Evolutionary conservation across 2,329 filamentous ascomycete species (phyloP).

Genomic region (Botrytis porri): DNA sequence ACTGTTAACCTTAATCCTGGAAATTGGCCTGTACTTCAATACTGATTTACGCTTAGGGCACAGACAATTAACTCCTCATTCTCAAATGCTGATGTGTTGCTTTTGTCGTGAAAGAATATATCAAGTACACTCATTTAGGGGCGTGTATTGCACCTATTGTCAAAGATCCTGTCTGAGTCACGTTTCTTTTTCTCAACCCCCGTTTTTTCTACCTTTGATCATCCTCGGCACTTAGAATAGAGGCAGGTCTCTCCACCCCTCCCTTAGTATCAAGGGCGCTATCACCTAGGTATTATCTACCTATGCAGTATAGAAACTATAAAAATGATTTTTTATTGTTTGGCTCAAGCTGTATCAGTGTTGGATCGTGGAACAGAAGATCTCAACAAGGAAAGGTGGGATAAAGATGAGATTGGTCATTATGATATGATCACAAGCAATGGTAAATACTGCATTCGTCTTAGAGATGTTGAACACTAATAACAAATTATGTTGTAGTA

Average conservation of each 20-base stretch:
- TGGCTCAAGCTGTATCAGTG: neutral
- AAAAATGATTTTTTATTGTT: neutral
- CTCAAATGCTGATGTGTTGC: neutral
- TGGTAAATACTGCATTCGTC: neutral
- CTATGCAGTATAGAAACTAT: neutral
- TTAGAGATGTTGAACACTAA: neutral
- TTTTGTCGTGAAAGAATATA: neutral
- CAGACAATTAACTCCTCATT: neutral
- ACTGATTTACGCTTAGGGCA: neutral
- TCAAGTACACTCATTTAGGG: neutral
- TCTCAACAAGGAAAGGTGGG: neutral
- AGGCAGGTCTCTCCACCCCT: neutral
- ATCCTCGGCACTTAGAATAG: neutral
- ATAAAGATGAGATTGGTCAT: constrained; percentile 1
- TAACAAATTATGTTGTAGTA: neutral
- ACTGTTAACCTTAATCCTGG: neutral
- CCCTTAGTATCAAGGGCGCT: neutral
- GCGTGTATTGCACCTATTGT: accelerated
- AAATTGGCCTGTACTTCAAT: accelerated
- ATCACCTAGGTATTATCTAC: neutral
- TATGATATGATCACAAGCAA: constrained; percentile 3
- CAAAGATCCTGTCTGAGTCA: neutral
- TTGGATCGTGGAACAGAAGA: neutral
- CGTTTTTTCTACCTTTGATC: neutral
- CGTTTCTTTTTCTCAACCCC: neutral